Evolutionary conservation across 331 rosid species (phyloP).

Genomic region (Rosa hybrid): DNA sequence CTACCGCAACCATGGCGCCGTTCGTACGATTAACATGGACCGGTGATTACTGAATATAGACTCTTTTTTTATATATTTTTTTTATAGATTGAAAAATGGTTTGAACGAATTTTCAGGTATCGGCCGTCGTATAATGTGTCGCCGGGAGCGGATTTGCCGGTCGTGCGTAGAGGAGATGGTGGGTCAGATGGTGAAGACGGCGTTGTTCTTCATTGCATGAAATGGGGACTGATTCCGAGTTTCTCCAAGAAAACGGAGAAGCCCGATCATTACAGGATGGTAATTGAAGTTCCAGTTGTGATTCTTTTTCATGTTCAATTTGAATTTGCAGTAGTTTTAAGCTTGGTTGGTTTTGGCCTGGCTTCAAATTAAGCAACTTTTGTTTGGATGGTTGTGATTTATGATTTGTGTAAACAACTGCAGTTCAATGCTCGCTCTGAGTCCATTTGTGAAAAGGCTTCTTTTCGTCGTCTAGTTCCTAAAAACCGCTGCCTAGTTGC

Average conservation of each 20-base stretch:
- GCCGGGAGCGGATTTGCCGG: conserved; percentile 68
- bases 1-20: conserved; percentile 42
- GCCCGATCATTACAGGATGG: conserved; percentile 84
- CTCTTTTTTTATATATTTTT: not conserved
- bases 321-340: not conserved
- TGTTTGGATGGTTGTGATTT: not conserved
- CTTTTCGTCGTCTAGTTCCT: conserved; percentile 76
- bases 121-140: conserved; percentile 69
- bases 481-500: conserved; percentile 80
- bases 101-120: conserved; percentile 43
- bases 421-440: conserved; percentile 92
- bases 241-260: conserved; percentile 82
- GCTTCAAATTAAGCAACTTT: not conserved
- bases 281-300: conserved; percentile 19
- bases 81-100: not conserved
- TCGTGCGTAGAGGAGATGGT: conserved; percentile 72
- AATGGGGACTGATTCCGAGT: conserved; percentile 90
- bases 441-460: conserved; percentile 67
- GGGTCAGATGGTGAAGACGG: conserved; percentile 52
- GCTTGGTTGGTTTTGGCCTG: not conserved
- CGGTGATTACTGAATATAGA: conserved; percentile 31
- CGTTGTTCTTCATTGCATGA: conserved; percentile 72
- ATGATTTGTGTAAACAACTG: conserved; percentile 10
- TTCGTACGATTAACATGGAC: conserved; percentile 56
- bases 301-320: not conserved